Evolutionary conservation across 768 basidiomycete genomes (phyloP), one percentile per base, ranked within the genome.

Genomic region (Psilocybe sp.): DNA sequence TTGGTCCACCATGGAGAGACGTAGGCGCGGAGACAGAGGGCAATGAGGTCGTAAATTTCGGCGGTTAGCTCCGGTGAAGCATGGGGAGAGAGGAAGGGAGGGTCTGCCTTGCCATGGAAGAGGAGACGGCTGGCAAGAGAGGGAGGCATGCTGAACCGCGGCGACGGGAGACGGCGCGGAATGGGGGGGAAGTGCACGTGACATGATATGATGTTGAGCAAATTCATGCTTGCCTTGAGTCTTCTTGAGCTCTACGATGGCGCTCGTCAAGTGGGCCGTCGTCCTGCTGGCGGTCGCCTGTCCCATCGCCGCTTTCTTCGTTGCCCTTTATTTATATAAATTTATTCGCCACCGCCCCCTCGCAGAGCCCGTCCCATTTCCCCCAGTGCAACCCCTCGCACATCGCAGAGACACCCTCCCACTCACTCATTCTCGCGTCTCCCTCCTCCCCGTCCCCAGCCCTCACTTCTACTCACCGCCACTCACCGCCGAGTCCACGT

Each of bases 1-100:
- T 82, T 89, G 31, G 86, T 75, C 88, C 91, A 94, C 92, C 91
- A 94, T 1, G 88, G 85, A 41, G 82, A 80, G 34, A 94, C 81
- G 59, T 77, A 87, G 5, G 89, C 89, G 32, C 91, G 79, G 18
- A 94, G 75, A 9, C 84, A 78, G 50, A 92, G 84, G 0, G 92
- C 90, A 31, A 92, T 73, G 50, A 92, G 75, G 66, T 92, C 87
- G 60, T 92, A 92, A 4, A 88, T 66, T 61, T 88, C 87, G 5
- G 76, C 72, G 49, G 79, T 76, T 51, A 93, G 78, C 42, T 87
- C 82, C 18, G 75, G 72, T 0, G 76, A 67, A 8, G 71, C 70
- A 11, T 60, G 49, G 0, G 49, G 88, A 76, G 18, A 88, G 66
- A 9, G 79, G 72, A 3, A 85, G 84, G 14, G 80, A 58, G 7